These are phyloP conservation scores for Primulina eburnea DNA, from an alignment of 257 asterid genomes.

Conservation along the genomic window DNA sequence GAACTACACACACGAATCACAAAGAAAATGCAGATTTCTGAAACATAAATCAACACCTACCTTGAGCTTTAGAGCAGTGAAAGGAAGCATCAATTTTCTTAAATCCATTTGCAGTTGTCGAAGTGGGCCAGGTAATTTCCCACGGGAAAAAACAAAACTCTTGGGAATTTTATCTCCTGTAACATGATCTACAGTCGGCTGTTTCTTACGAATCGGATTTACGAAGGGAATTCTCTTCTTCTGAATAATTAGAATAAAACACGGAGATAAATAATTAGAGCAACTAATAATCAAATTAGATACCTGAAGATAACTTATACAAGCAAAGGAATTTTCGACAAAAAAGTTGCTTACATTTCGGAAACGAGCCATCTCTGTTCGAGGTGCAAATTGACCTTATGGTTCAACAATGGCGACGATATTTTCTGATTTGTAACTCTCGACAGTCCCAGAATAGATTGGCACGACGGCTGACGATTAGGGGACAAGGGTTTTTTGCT, in stretches of 20 bases:
- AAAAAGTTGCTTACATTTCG: background rate
- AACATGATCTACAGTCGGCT: constrained; percentile 68
- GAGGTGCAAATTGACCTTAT: too few species aligned
- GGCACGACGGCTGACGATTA: too few species aligned
- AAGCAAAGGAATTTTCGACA: background rate
- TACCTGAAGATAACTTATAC: background rate
- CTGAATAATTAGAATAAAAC: constrained; percentile 33
- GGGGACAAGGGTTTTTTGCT: too few species aligned
- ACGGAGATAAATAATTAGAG: constrained; percentile 1
- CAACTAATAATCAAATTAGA: background rate
- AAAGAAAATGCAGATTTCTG: background rate
- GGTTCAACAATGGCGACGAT: too few species aligned
- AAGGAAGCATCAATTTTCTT: constrained; percentile 92
- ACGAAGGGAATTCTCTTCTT: constrained; percentile 63
- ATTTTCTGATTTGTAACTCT: too few species aligned
- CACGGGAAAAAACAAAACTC: constrained; percentile 81
- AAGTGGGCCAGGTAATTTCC: constrained; percentile 78
- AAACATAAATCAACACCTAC: constrained; percentile 25
- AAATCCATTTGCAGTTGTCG: constrained; percentile 75
- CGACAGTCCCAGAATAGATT: too few species aligned
- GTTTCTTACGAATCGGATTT: constrained; percentile 51
- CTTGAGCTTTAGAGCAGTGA: constrained; percentile 90
- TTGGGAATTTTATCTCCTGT: constrained; percentile 88
- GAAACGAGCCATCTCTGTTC: too few species aligned
- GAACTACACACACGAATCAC: background rate